Percentiles rank a stretch among this genome's conserved stretches.
Conservation (phyloP, 1,284 basidiomycete species). For the Ganoderma boninense region DNA sequence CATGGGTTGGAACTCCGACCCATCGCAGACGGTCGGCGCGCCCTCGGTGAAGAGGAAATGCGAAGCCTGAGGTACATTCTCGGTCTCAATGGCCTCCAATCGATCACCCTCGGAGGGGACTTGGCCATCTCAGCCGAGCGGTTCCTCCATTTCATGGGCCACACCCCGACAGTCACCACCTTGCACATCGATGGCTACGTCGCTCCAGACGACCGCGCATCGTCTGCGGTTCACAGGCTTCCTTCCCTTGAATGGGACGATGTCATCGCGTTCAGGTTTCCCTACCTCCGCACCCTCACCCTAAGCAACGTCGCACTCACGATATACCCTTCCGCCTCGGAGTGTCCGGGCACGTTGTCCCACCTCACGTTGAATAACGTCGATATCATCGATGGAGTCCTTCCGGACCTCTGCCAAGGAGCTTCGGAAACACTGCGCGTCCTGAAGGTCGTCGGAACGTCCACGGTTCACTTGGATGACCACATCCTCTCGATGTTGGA, state of each 20-base stretch:
- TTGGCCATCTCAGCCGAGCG: slow-evolving; percentile 55
- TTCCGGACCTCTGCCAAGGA: slow-evolving; percentile 49
- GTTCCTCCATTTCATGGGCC: slow-evolving; percentile 51
- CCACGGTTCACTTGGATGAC: slow-evolving; percentile 45
- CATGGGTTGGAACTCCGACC: slow-evolving; percentile 54
- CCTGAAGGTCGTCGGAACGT: slow-evolving; percentile 47
- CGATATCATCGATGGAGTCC: slow-evolving; percentile 48
- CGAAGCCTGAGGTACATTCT: slow-evolving; percentile 52
- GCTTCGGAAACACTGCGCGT: slow-evolving; percentile 45
- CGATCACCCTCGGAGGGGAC: slow-evolving; percentile 55
- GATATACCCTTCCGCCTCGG: slow-evolving; percentile 46
- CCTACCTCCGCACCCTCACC: slow-evolving; percentile 43
- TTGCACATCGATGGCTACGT: slow-evolving; percentile 55
- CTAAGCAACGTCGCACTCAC: slow-evolving; percentile 55
- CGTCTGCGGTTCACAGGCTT: slow-evolving; percentile 15
- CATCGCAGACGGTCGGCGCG: slow-evolving; percentile 26
- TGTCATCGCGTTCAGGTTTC: slow-evolving; percentile 40
- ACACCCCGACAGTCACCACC: slow-evolving; percentile 50
- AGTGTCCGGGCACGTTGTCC: slow-evolving; percentile 45
- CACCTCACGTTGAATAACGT: slow-evolving; percentile 55
- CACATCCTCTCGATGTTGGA: slow-evolving; percentile 50
- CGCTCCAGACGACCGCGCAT: slow-evolving; percentile 11
- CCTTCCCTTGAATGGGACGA: slow-evolving; percentile 44
- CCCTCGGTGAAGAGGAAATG: slow-evolving; percentile 42
- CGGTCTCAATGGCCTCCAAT: slow-evolving; percentile 48